phyloP scores from a whole-genome alignment of 2,329 filamentous ascomycete genomes.

The Madurella fahalii region DNA sequence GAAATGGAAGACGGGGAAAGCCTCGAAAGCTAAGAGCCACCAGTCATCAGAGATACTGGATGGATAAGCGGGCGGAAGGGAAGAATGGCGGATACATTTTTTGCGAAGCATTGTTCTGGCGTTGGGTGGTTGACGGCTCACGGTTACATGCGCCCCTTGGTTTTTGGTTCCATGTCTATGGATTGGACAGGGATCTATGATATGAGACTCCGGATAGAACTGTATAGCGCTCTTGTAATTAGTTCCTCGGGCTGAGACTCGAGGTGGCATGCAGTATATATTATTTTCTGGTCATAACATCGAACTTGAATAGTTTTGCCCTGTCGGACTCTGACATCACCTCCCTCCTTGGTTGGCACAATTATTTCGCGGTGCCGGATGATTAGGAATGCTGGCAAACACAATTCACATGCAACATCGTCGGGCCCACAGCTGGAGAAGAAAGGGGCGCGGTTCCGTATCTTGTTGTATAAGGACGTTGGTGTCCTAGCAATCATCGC shows the following conservation, averaged over 20 bases:
- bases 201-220: background rate
- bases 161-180: background rate
- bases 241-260: background rate
- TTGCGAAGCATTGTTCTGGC: slow-evolving; percentile 15
- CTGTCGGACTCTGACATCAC: too few species aligned
- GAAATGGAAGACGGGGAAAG: background rate
- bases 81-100: slow-evolving; percentile 9
- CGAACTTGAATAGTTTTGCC: background rate
- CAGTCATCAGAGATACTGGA: background rate
- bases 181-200: background rate
- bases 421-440: too few species aligned
- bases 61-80: background rate
- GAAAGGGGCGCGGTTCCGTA: too few species aligned
- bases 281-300: background rate
- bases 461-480: too few species aligned
- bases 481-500: too few species aligned
- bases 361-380: too few species aligned
- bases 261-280: background rate
- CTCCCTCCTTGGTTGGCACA: too few species aligned
- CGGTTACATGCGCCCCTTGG: background rate
- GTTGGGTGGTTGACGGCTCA: too few species aligned
- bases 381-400: too few species aligned
- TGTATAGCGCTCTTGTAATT: background rate
- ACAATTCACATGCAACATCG: too few species aligned
- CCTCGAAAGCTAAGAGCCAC: background rate